Base-by-base conservation (phyloP, 164 flowering plant species). In the Hamamelis virginiana region DNA sequence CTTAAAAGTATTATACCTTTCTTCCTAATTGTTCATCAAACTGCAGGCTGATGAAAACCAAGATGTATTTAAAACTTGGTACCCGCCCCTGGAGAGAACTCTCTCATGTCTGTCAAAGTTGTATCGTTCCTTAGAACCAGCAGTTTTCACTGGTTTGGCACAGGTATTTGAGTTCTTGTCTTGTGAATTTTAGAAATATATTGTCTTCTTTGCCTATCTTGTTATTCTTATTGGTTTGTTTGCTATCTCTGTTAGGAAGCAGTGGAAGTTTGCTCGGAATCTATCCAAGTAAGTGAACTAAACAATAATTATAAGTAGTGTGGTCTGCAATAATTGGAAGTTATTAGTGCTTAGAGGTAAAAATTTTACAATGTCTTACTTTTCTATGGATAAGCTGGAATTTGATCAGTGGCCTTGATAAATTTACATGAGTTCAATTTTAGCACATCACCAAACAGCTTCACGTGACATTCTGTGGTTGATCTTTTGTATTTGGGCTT, bases 81-180 rank as follows among this genome's bases (percentile, higher is more conserved):
- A 93, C 73, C 97, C 99, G 45, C 96, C 99, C 5, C 72, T 96
- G 76, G 98, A 96, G 88, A 96, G 86, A 83, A 93, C 99, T 56
- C 45, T 96, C 23, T 86, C 99, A 12, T 90, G 92, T 72, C 82
- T 96, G 21, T 91, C 93, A 62, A 96, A 91, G 86, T 73, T 96
- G 72, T 93, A 93, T 75, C 91, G 84, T 22, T 89, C 92, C 74
- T 75, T 96, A 74, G 98, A 96, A 77, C 79, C 93, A 66, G 80
- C 76, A 68, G 98, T 96, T 64, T 96, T 96, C 84, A 93, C 99
- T 68, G 99, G 99, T 47, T 80, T 96, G 73, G 99, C 99, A 27
- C 99, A 96, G 99, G 99, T 89, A 74, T 48, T 50, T 57, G 55
- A 57, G 22, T 66, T 73, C n/a, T n/a, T 45, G 5, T 23, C 41